Evolutionary conservation across 139 green algal species (phyloP), one percentile per base, ranked within the genome.

Genomic region (Tetradesmus obliquus): DNA sequence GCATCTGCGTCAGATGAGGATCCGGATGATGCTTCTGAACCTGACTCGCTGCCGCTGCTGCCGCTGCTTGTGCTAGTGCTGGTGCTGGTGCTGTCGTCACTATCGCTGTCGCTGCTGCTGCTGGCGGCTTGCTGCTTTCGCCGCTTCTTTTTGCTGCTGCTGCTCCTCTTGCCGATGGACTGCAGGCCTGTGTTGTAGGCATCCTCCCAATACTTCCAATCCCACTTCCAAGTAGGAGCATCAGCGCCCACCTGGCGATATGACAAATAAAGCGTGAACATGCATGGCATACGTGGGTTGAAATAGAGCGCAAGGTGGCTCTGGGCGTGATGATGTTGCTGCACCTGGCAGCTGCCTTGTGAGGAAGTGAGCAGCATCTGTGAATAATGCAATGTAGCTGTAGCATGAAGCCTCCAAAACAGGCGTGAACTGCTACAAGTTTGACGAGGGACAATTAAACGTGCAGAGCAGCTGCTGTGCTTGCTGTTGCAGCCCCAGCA

Each of bases 171-270:
- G 85, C 10, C 4, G 7, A 91, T 17, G 9, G 13, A 32, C 17
- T 88, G 86, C 85, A 89, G 5, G 22, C 91, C 93, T 0, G 91
- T 93, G 91, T 98, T 94, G 93, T 97, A 98, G 0, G 96, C 96
- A 45, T 94, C 91, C 91, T 98, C 97, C 97, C 97, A 98, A 87
- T 95, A 98, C 91, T 96, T 96, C 45, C 94, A 88, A 1, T 94
- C 94, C 96, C 96, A 98, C 24, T 95, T 92, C 91, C 94, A 97
- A 13, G 88, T 24, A 3, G 90, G 55, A 3, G 53, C 58, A 17
- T 91, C 90, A 32, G 89, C 95, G 82, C 97, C 96, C 53, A 98
- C 94, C 96, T 98, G 92, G 55, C 4, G 1, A 20, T 32, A 60
- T 13, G 6, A 88, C 0, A 76, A 91, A 90, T 3, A 20, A 84